Evolutionary conservation across 768 basidiomycete species (phyloP).

Genomic region (Cystobasidium tubakii): DNA sequence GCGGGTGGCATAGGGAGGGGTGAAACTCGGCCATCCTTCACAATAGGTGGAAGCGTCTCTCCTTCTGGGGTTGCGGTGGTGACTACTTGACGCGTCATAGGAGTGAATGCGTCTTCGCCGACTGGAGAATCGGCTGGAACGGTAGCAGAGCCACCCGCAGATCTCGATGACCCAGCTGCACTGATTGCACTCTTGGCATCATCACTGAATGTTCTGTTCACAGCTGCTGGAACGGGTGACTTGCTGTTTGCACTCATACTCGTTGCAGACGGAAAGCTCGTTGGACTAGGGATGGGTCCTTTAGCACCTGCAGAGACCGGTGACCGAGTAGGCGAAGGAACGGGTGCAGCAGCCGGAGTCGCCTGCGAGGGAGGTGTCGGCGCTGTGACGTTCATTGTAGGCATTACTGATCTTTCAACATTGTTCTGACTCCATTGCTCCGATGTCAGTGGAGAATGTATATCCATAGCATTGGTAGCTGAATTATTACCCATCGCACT

Average conservation of each 20-base stretch:
- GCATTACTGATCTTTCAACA: conserved; percentile 10
- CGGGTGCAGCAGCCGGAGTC: neutral
- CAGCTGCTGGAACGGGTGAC: neutral
- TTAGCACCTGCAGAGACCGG: neutral
- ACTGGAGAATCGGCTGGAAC: neutral
- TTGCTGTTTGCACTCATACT: neutral
- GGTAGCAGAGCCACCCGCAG: neutral
- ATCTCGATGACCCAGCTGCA: neutral
- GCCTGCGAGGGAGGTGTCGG: conserved; percentile 10
- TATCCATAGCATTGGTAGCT: conserved; percentile 22
- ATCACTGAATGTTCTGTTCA: neutral
- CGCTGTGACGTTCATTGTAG: conserved; percentile 17
- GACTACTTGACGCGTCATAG: conserved; percentile 16
- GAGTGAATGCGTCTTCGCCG: conserved; percentile 29
- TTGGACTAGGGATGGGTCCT: neutral
- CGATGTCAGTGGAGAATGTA: conserved; percentile 8
- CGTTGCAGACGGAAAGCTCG: neutral
- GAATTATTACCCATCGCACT: neutral
- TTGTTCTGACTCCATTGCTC: conserved; percentile 29
- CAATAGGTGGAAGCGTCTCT: neutral
- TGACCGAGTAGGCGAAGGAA: neutral
- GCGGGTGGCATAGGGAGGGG: neutral
- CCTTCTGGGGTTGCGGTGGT: neutral
- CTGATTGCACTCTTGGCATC: neutral
- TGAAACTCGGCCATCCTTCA: neutral